Conservation (phyloP, 176 grass and related monocot species). For the Triticum timopheevii region DNA sequence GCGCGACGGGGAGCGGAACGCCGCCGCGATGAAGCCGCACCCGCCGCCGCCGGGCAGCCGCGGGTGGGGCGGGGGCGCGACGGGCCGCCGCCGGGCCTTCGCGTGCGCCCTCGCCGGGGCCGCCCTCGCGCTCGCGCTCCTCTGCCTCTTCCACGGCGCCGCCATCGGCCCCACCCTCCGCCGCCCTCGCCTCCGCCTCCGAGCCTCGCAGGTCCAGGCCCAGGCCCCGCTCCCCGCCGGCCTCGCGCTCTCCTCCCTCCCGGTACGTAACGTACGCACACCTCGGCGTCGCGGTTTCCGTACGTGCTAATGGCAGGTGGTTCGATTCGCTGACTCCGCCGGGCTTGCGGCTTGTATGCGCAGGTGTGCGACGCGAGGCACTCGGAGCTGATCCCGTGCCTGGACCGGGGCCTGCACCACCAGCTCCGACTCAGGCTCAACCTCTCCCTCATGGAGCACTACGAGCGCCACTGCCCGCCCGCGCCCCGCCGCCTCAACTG, state of each 20-base stretch:
- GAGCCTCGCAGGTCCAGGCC: not conserved
- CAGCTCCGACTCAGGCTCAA: slow-evolving; percentile 64
- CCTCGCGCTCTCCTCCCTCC: slow-evolving; percentile 55
- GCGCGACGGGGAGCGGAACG: not conserved
- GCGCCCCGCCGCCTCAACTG: slow-evolving; percentile 58
- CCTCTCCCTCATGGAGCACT: slow-evolving; percentile 80
- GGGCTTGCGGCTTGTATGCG: too few species aligned
- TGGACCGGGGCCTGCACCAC: slow-evolving; percentile 65
- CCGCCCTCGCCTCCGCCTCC: not conserved
- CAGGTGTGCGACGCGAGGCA: slow-evolving; percentile 66
- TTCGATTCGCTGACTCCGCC: not conserved
- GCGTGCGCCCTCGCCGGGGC: slow-evolving; percentile 47
- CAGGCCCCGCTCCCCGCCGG: slow-evolving; percentile 7
- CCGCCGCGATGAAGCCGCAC: slow-evolving; percentile 35
- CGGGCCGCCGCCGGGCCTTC: slow-evolving; percentile 42
- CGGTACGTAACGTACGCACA: slow-evolving; percentile 27
- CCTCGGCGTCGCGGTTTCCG: not conserved
- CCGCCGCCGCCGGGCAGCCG: not conserved
- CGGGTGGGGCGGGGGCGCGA: not conserved
- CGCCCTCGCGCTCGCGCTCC: slow-evolving; percentile 57
- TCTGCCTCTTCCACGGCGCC: slow-evolving; percentile 84
- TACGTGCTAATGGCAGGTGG: not conserved
- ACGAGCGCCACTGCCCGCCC: slow-evolving; percentile 78
- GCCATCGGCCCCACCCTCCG: slow-evolving; percentile 57
- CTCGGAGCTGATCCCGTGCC: slow-evolving; percentile 77